Evolutionary conservation across 192 early-diverging fungal genomes (phyloP).

Genomic region (Gryganskiella cystojenkinii): DNA sequence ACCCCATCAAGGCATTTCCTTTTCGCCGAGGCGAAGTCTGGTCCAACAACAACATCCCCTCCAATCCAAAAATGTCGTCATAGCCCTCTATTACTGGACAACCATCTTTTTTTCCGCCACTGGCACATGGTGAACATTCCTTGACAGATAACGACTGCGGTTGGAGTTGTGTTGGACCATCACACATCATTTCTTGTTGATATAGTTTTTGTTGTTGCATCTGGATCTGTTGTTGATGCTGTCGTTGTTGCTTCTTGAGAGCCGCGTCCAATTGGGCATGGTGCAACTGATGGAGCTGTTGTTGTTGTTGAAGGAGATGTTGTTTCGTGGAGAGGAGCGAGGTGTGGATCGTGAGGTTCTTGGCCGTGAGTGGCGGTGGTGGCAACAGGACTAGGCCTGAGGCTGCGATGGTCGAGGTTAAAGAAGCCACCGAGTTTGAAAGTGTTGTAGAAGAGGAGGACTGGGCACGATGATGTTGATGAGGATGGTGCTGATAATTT

Average conservation of each 20-base stretch:
- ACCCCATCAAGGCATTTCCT: constrained; percentile 17
- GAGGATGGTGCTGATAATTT: not conserved
- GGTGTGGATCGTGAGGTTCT: constrained; percentile 50
- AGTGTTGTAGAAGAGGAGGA: no score
- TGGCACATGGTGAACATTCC: constrained; percentile 29
- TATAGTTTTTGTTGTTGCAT: constrained; percentile 15
- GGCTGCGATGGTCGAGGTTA: constrained; percentile 45
- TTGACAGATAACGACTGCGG: constrained; percentile 18
- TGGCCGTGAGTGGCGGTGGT: constrained; percentile 39
- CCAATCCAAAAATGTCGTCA: constrained; percentile 25
- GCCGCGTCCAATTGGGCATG: constrained; percentile 45
- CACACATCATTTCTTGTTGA: not conserved
- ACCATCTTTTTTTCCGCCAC: no score
- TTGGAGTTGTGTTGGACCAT: not conserved
- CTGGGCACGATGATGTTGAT: constrained; percentile 3
- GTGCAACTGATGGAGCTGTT: constrained; percentile 46
- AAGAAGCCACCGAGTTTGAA: constrained; percentile 18
- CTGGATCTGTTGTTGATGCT: constrained; percentile 13
- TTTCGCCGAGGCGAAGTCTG: no score
- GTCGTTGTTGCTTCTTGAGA: constrained; percentile 44
- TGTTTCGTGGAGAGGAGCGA: constrained; percentile 50
- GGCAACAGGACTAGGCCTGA: constrained; percentile 42
- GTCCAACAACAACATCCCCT: no score
- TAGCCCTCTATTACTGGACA: constrained; percentile 1
- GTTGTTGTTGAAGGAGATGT: constrained; percentile 45